These are phyloP conservation scores for Fusarium chlamydosporum DNA, from an alignment of 2,329 filamentous ascomycete species.

Conservation along the genomic window DNA sequence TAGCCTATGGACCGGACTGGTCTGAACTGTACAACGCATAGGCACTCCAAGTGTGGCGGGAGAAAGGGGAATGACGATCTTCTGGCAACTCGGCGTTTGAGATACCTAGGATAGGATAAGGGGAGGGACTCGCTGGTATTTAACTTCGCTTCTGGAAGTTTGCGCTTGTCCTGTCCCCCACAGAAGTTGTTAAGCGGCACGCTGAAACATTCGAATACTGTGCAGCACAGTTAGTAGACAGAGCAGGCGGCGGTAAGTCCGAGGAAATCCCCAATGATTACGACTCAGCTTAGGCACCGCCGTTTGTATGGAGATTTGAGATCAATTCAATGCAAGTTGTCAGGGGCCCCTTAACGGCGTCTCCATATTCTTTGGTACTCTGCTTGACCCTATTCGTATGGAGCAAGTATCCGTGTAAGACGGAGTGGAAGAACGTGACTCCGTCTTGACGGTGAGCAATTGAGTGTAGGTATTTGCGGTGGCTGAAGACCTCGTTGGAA, in stretches of 20 bases:
- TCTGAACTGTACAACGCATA: conserved; percentile 33
- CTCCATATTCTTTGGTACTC: conserved; percentile 42
- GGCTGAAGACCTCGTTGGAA: conserved; percentile 34
- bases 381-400: conserved; percentile 13
- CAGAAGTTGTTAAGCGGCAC: conserved; percentile 21
- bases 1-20: not conserved
- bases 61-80: conserved; percentile 42
- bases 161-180: not conserved
- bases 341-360: conserved; percentile 30
- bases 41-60: conserved; percentile 18
- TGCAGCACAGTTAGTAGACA: conserved; percentile 19
- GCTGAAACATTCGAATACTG: conserved; percentile 29
- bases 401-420: conserved; percentile 17
- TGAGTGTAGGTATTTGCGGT: conserved; percentile 22
- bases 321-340: conserved; percentile 28
- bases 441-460: conserved; percentile 38
- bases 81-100: conserved; percentile 21
- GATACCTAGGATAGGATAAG: conserved; percentile 4
- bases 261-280: conserved; percentile 18
- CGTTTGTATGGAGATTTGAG: conserved; percentile 10
- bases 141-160: conserved; percentile 38
- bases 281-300: conserved; percentile 26
- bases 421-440: conserved; percentile 28
- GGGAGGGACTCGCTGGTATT: conserved; percentile 27
- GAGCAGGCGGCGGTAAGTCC: conserved; percentile 24